Percentiles rank a stretch among this genome's conserved stretches.
These are phyloP conservation scores for Suaeda aralocaspica DNA, from an alignment of 148 eudicot species.

Conservation along the genomic window DNA sequence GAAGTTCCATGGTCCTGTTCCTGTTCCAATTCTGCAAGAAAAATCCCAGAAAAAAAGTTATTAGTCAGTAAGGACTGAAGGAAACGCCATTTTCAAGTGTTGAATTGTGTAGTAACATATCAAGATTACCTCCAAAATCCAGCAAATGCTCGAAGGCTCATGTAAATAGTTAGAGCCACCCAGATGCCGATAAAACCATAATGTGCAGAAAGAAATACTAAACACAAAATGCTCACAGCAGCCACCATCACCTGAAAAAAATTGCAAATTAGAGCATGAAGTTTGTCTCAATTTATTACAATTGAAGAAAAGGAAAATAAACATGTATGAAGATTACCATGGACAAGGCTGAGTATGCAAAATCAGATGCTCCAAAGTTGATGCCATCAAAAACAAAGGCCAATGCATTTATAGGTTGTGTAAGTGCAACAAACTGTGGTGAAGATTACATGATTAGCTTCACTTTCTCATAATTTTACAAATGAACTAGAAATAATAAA, in stretches of 20 bases:
- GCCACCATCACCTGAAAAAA: constrained; percentile 59
- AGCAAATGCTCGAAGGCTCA: constrained; percentile 75
- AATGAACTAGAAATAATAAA: neutral
- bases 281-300: neutral
- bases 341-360: constrained; percentile 68
- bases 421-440: constrained; percentile 66
- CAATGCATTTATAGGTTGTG: constrained; percentile 74
- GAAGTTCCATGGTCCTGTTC: constrained; percentile 71
- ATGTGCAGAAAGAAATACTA: constrained; percentile 45
- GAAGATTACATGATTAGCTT: neutral
- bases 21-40: constrained; percentile 66
- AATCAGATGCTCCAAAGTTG: constrained; percentile 89
- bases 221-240: constrained; percentile 45
- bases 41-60: neutral
- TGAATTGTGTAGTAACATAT: neutral
- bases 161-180: constrained; percentile 70
- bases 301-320: neutral
- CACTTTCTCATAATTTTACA: neutral
- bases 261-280: neutral
- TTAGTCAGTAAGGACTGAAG: neutral
- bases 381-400: constrained; percentile 91
- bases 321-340: constrained; percentile 42
- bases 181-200: constrained; percentile 74
- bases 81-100: neutral
- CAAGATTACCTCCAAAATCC: constrained; percentile 74